These are phyloP conservation scores for Gloeopeniophorella convolvens DNA, from an alignment of 768 basidiomycete genomes.

Conservation along the genomic window DNA sequence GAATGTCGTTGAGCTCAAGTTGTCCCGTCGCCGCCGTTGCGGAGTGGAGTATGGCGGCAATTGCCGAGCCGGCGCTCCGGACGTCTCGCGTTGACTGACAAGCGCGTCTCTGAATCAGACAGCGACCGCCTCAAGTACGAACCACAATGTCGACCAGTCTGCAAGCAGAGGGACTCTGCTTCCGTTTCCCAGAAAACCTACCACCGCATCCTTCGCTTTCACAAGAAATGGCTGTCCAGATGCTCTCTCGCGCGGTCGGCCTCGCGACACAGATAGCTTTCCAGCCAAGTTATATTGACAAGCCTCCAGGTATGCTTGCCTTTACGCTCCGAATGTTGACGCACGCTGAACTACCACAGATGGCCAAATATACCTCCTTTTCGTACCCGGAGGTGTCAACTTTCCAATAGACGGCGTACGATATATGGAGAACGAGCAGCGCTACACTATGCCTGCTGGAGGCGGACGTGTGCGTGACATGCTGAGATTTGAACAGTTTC, in stretches of 20 bases:
- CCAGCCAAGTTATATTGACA: constrained; percentile 70
- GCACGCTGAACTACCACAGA: constrained; percentile 36
- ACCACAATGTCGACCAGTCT: background rate
- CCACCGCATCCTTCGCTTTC: constrained; percentile 48
- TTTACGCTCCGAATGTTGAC: background rate
- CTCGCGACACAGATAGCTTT: constrained; percentile 58
- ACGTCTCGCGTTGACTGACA: too few relatives aligned
- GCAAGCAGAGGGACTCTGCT: constrained; percentile 56
- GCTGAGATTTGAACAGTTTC: background rate
- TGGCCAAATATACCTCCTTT: constrained; percentile 61
- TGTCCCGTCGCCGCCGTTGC: too few relatives aligned
- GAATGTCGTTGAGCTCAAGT: too few relatives aligned
- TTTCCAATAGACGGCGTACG: constrained; percentile 76
- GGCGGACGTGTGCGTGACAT: constrained; percentile 43
- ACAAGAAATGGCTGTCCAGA: constrained; percentile 49
- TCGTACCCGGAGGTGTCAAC: constrained; percentile 47
- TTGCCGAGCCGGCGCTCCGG: too few relatives aligned
- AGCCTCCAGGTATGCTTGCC: constrained; percentile 48
- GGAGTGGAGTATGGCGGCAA: too few relatives aligned
- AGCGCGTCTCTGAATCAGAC: too few relatives aligned
- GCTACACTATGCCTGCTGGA: constrained; percentile 46
- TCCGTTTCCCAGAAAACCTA: constrained; percentile 64
- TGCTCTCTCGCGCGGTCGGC: constrained; percentile 54
- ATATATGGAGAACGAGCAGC: constrained; percentile 66
- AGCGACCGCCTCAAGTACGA: too few relatives aligned